Evolutionary conservation across 2,329 filamentous ascomycete genomes (phyloP).

Genomic region (Pseudopyricularia cyperi): DNA sequence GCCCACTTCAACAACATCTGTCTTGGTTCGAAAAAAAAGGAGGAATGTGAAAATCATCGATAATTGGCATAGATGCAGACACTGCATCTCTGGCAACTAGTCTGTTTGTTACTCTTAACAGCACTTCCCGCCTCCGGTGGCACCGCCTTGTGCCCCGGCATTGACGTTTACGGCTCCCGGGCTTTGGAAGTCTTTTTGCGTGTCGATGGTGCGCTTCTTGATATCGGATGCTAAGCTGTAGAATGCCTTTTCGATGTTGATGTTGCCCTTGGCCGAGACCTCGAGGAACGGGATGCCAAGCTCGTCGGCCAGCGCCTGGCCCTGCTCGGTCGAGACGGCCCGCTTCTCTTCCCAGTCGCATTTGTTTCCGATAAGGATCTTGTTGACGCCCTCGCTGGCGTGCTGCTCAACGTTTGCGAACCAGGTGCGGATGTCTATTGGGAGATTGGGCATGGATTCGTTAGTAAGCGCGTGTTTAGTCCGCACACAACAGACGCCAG

Average conservation of each 20-base stretch:
- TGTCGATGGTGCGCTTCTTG: constrained; percentile 97
- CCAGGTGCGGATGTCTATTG: constrained; percentile 91
- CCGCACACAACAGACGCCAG: constrained; percentile 4
- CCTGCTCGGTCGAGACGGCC: constrained; percentile 82
- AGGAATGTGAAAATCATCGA: neutral
- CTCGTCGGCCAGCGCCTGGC: constrained; percentile 87
- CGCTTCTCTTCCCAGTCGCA: constrained; percentile 99
- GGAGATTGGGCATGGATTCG: neutral
- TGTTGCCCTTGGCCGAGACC: constrained; percentile 97
- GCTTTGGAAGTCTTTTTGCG: constrained; percentile 60
- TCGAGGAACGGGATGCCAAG: constrained; percentile 97
- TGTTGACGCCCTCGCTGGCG: constrained; percentile 97
- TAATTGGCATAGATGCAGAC: neutral
- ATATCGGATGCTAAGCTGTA: constrained; percentile 91
- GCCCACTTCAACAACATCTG: neutral
- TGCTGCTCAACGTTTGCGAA: constrained; percentile 98
- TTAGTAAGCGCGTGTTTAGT: neutral
- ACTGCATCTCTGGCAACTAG: neutral
- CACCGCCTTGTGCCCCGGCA: constrained; percentile 34
- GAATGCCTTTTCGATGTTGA: constrained; percentile 99
- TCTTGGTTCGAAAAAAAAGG: neutral
- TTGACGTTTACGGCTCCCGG: constrained; percentile 55
- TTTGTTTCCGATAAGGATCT: constrained; percentile 99
- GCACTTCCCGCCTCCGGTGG: constrained; percentile 54
- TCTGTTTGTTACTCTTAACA: constrained; percentile 42